Percentiles rank a stretch among this genome's conserved stretches.
phyloP scores from a whole-genome alignment of 2,329 filamentous ascomycete genomes.

The Colletotrichum orchidophilum region DNA sequence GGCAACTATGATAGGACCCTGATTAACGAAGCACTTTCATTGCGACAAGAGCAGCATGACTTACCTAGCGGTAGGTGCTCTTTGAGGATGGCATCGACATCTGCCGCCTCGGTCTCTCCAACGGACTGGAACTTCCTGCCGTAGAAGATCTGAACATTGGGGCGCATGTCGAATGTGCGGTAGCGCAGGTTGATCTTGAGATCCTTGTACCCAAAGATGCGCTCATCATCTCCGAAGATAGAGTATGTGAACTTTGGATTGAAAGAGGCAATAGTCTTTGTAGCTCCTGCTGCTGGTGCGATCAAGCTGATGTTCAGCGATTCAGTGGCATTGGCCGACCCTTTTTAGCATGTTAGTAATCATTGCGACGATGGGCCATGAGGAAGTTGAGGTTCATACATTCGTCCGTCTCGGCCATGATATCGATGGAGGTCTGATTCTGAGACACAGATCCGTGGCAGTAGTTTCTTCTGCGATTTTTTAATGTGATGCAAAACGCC shows the following conservation, averaged over 20 bases:
- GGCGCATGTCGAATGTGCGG: slow-evolving; percentile 77
- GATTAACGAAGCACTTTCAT: neutral
- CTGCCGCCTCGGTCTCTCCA: slow-evolving; percentile 73
- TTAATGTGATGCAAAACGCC: neutral
- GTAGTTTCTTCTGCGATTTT: neutral
- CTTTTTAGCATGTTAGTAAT: slow-evolving; percentile 43
- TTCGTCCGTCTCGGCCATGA: slow-evolving; percentile 28
- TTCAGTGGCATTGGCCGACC: slow-evolving; percentile 70
- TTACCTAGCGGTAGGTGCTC: slow-evolving; percentile 74
- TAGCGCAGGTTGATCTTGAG: slow-evolving; percentile 79
- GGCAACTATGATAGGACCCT: slow-evolving; percentile 60
- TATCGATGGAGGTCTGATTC: neutral
- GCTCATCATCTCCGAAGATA: slow-evolving; percentile 93
- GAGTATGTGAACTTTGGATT: slow-evolving; percentile 89
- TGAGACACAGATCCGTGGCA: no score
- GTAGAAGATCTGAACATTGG: slow-evolving; percentile 77
- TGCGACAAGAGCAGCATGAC: slow-evolving; percentile 37
- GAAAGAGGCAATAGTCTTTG: slow-evolving; percentile 74
- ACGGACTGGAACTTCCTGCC: slow-evolving; percentile 75
- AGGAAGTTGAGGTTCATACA: slow-evolving; percentile 11
- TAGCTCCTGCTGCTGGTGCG: slow-evolving; percentile 55
- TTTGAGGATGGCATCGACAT: slow-evolving; percentile 72
- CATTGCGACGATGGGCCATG: neutral
- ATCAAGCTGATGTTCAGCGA: slow-evolving; percentile 70
- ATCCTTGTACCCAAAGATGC: slow-evolving; percentile 88